These are phyloP conservation scores for Tinospora cordifolia DNA, from an alignment of 164 flowering plant species.

Conservation along the genomic window DNA sequence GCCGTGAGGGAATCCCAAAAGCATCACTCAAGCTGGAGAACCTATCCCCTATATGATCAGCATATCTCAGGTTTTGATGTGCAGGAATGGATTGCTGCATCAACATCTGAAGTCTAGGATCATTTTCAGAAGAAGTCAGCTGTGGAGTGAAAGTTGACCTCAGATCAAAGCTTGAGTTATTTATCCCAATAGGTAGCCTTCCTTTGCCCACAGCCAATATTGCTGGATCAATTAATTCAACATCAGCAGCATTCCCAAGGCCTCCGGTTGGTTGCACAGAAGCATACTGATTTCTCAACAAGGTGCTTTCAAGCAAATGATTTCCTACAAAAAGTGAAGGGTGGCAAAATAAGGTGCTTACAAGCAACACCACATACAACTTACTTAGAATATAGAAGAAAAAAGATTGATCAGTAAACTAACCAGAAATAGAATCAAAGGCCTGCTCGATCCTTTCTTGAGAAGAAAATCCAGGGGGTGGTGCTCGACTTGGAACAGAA, in stretches of 20 bases:
- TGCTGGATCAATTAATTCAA: constrained; percentile 46
- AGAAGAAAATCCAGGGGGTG: constrained; percentile 87
- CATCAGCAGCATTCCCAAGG: constrained; percentile 24
- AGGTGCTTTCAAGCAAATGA: constrained; percentile 24
- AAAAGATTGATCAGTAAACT: background rate
- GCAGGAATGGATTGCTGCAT: constrained; percentile 57
- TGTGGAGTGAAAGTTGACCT: constrained; percentile 40
- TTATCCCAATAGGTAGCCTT: constrained; percentile 42
- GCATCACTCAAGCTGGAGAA: constrained; percentile 40
- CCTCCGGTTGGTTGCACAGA: constrained; percentile 17
- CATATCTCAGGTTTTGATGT: constrained; percentile 47
- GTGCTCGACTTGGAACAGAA: constrained; percentile 55
- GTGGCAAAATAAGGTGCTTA: background rate
- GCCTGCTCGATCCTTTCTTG: constrained; percentile 53
- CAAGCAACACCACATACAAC: background rate
- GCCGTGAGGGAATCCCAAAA: constrained; percentile 42
- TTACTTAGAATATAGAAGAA: background rate
- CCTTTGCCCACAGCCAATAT: constrained; percentile 81
- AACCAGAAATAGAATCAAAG: constrained; percentile 31
- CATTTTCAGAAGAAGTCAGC: constrained; percentile 43
- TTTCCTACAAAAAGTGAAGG: constrained; percentile 24
- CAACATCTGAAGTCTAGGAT: constrained; percentile 56
- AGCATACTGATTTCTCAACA: constrained; percentile 23
- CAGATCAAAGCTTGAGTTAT: constrained; percentile 39
- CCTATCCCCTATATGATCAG: constrained; percentile 33